Base-by-base conservation (phyloP, 768 basidiomycete species). In the Auricularia cornea region DNA sequence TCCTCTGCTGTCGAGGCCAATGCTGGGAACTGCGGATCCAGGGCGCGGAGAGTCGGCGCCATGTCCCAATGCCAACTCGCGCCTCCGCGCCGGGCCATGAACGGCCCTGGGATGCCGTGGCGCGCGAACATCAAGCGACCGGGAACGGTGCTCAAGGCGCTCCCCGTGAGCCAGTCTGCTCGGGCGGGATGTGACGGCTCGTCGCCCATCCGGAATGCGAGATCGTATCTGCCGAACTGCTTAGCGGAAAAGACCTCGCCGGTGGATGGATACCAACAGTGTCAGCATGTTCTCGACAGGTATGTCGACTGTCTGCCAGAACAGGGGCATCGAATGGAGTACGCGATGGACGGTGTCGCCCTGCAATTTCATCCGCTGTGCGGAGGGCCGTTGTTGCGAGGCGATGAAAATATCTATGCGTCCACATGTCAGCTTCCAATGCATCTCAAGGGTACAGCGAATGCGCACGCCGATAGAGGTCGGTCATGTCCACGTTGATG, bases 81-180 rank as follows among this genome's bases (percentile, higher is more conserved):
- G 30, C 28, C 54, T 26, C 28, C 54, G 28, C 11, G 28, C 20
- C 28, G 54, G 11, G 68, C 68, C 8, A 87, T 68, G 0, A 70
- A 64, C 26, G 75, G 68, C 6, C 72, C 66, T 10, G 80, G 76
- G 2, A 89, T 69, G 6, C 79, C 80, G 23, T 79, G 83, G 66
- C 80, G 79, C 11, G 69, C 69, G 59, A 89, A 70, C 2, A 82
- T 83, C 54, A 80, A 80, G 70, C 81, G 85, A 11, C 81, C 85
- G 60, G 80, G 73, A 3, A 73, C 73, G 16, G 81, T 81, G 65
- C 82, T 82, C 51, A 88, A 68, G n/a, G 74, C 69, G 65, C 77
- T 80, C 10, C 79, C 79, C 0, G 85, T 78, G 23, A 90, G 72
- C 67, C 90, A 88, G 68, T 85, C 83, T 2, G 85, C 77, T 60